phyloP scores from a whole-genome alignment of 169 alveolate genomes.

The Eimeria zaria region DNA sequence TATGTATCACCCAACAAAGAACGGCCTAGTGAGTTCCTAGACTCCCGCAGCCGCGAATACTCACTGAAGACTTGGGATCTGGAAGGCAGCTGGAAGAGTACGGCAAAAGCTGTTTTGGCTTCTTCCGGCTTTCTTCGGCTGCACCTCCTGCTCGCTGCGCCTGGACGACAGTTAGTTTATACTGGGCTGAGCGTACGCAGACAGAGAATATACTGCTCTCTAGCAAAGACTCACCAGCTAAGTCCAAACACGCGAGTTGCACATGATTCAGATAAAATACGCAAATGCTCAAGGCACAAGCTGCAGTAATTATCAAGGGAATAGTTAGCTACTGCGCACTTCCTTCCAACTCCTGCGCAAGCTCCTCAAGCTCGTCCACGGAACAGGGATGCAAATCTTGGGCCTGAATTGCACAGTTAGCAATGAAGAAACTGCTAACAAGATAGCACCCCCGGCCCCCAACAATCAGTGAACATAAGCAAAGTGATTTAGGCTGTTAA shows the following conservation, averaged over 20 bases:
- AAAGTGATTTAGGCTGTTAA: neutral
- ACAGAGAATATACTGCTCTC: neutral
- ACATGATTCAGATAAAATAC: neutral
- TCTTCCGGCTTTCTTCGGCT: conserved; percentile 60
- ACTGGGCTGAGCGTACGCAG: conserved; percentile 72
- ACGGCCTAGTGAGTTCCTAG: neutral
- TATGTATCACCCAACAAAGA: neutral
- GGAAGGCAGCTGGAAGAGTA: conserved; percentile 84
- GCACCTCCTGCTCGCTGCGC: conserved; percentile 80
- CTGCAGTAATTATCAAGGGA: neutral
- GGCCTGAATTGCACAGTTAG: conserved; percentile 54
- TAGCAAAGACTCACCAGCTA: neutral
- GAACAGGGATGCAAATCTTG: conserved; percentile 74
- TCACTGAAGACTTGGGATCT: conserved; percentile 81
- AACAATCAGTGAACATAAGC: neutral
- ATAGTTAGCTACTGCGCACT: conserved; percentile 34
- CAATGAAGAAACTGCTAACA: neutral
- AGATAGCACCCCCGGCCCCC: neutral
- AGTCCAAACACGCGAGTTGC: neutral
- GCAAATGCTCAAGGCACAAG: neutral
- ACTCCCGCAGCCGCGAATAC: neutral
- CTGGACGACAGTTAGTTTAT: conserved; percentile 81
- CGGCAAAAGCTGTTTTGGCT: conserved; percentile 82
- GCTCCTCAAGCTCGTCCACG: conserved; percentile 83
- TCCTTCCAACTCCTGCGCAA: conserved; percentile 83